These are phyloP conservation scores for Helotiales sp. DNA, from an alignment of 2,329 filamentous ascomycete genomes.

Conservation along the genomic window DNA sequence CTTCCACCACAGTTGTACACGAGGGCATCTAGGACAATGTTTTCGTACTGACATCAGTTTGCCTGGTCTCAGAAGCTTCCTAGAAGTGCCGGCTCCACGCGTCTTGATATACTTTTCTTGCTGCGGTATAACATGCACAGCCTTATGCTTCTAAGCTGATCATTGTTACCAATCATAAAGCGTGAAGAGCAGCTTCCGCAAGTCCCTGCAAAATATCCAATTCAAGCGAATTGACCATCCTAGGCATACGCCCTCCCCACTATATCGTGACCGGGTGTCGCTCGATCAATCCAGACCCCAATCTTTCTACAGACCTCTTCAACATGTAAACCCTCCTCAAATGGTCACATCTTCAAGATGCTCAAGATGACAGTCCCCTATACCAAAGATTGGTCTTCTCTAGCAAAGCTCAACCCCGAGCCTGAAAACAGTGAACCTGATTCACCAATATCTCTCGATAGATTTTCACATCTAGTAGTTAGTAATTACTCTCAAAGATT, in stretches of 20 bases:
- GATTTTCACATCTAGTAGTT: background rate
- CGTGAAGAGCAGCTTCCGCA: no score
- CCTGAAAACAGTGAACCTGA: background rate
- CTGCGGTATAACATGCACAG: slow-evolving; percentile 11
- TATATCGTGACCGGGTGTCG: no score
- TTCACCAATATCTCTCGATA: background rate
- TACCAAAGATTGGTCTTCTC: slow-evolving; percentile 4
- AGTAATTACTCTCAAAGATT: background rate
- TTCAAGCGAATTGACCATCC: no score
- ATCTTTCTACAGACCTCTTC: no score
- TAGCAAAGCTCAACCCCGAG: background rate
- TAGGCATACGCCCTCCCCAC: no score
- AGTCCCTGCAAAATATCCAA: no score
- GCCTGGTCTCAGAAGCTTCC: slow-evolving; percentile 8
- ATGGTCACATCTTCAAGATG: no score
- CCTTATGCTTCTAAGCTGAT: background rate
- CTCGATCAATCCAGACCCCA: no score
- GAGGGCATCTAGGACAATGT: background rate
- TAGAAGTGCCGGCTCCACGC: slow-evolving; percentile 3
- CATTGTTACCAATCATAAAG: background rate
- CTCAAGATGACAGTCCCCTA: slow-evolving; percentile 1
- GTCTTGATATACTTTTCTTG: background rate
- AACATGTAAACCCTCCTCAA: no score
- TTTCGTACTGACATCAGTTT: slow-evolving; percentile 7
- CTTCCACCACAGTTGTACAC: slow-evolving; percentile 1